Evolutionary conservation across 108 stramenopile species (phyloP).

Genomic region (Cylindrotheca fusiformis): DNA sequence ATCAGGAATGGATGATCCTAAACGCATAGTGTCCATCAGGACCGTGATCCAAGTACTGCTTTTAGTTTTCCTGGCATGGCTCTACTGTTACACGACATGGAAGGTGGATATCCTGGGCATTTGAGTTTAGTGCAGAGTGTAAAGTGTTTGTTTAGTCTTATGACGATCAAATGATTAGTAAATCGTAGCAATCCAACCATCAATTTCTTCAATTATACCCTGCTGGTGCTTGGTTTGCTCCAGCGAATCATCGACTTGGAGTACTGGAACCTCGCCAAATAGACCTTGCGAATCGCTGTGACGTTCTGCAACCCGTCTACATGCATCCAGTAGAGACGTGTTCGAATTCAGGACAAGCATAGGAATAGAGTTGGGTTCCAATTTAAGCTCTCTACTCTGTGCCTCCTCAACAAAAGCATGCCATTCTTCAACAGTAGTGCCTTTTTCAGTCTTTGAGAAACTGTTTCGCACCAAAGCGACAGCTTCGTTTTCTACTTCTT

Average conservation of each 20-base stretch:
- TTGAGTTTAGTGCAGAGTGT: too few species aligned
- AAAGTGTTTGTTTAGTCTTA: too few species aligned
- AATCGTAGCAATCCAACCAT: slow-evolving; percentile 20
- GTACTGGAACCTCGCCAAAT: slow-evolving; percentile 13
- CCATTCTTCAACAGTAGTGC: slow-evolving; percentile 3
- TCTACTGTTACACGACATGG: slow-evolving; percentile 23
- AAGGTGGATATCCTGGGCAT: slow-evolving; percentile 19
- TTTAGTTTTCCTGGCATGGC: slow-evolving; percentile 17
- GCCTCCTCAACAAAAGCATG: background rate
- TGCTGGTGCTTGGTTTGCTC: background rate
- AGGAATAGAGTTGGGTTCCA: slow-evolving; percentile 58
- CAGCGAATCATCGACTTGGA: background rate
- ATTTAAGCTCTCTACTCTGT: slow-evolving; percentile 15
- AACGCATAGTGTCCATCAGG: slow-evolving; percentile 14
- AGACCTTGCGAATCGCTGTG: slow-evolving; percentile 28
- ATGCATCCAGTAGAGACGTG: background rate
- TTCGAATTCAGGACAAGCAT: slow-evolving; percentile 39
- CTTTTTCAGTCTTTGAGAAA: background rate
- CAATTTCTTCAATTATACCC: slow-evolving; percentile 7
- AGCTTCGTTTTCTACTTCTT: background rate
- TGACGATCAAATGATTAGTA: too few species aligned
- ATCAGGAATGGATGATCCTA: background rate
- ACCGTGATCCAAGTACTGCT: slow-evolving; percentile 23
- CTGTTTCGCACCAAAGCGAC: background rate
- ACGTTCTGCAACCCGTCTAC: slow-evolving; percentile 12